phyloP scores from a whole-genome alignment of 768 basidiomycete species.

The Austroboletus festivus region DNA sequence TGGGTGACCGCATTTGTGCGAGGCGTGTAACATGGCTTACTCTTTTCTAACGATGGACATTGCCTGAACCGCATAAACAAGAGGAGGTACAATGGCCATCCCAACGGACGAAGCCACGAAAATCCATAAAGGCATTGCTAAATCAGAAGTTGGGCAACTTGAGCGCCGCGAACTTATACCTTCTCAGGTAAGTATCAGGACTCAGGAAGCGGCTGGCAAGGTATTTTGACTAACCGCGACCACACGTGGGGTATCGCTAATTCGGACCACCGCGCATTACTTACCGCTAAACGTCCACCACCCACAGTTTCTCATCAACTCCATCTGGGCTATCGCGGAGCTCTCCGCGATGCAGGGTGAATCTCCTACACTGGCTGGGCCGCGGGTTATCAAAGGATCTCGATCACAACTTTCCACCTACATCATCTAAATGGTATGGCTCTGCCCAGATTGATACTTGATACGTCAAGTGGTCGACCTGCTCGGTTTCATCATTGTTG shows the following conservation, averaged over 20 bases:
- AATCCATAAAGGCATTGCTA: conserved; percentile 51
- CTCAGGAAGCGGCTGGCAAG: background rate
- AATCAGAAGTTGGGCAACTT: background rate
- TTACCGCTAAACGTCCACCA: too few relatives aligned
- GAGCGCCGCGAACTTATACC: background rate
- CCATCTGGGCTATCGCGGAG: background rate
- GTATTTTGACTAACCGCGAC: conserved; percentile 9
- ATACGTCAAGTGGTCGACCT: conserved; percentile 6
- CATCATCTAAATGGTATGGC: conserved; percentile 5
- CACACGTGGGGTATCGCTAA: too few relatives aligned
- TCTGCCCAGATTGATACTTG: conserved; percentile 6
- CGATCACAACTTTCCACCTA: conserved; percentile 20
- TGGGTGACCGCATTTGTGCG: conserved; percentile 2
- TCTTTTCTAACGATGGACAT: conserved; percentile 77
- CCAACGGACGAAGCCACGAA: conserved; percentile 65
- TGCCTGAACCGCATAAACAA: conserved; percentile 84
- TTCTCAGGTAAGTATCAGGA: too few relatives aligned
- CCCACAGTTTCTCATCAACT: background rate
- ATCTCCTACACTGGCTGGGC: conserved; percentile 9
- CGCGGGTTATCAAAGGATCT: conserved; percentile 8
- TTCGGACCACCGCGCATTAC: too few relatives aligned
- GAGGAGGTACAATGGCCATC: conserved; percentile 82
- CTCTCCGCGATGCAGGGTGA: background rate
- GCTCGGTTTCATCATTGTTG: conserved; percentile 6
- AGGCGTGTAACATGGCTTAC: conserved; percentile 34